Conservation (phyloP, 148 eudicot genomes). For the Beta vulgaris region DNA sequence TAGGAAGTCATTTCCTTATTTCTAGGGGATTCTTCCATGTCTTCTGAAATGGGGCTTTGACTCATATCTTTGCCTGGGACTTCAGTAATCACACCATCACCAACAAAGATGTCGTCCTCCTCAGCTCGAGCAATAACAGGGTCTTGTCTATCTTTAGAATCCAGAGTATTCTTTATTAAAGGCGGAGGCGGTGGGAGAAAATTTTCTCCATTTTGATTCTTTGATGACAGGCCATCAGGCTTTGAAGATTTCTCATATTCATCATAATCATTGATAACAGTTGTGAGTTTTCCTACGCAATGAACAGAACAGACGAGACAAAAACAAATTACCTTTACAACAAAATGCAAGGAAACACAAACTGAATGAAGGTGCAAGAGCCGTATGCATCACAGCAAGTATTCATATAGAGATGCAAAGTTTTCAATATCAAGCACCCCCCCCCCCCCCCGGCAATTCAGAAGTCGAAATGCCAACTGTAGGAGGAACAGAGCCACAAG, state of each 20-base stretch:
- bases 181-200: slow-evolving; percentile 90
- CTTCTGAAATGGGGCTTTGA: slow-evolving; percentile 89
- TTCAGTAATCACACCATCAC: slow-evolving; percentile 79
- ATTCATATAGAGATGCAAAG: neutral
- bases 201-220: slow-evolving; percentile 48
- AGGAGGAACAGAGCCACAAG: neutral
- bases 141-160: slow-evolving; percentile 53
- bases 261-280: slow-evolving; percentile 49
- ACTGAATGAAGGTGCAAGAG: neutral
- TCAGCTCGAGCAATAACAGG: slow-evolving; percentile 64
- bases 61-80: slow-evolving; percentile 79
- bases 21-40: slow-evolving; percentile 98
- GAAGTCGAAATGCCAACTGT: neutral
- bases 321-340: slow-evolving; percentile 5
- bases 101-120: slow-evolving; percentile 93
- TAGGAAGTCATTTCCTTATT: slow-evolving; percentile 65
- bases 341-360: slow-evolving; percentile 7
- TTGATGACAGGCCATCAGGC: slow-evolving; percentile 37
- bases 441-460: neutral
- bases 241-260: slow-evolving; percentile 54
- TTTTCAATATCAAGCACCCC: neutral
- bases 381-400: neutral
- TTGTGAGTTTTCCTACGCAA: slow-evolving; percentile 53
- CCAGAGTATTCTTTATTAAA: slow-evolving; percentile 46
- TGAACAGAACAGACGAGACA: neutral